Conservation (phyloP, 306 rosid species). For the Fragaria ananassa region DNA sequence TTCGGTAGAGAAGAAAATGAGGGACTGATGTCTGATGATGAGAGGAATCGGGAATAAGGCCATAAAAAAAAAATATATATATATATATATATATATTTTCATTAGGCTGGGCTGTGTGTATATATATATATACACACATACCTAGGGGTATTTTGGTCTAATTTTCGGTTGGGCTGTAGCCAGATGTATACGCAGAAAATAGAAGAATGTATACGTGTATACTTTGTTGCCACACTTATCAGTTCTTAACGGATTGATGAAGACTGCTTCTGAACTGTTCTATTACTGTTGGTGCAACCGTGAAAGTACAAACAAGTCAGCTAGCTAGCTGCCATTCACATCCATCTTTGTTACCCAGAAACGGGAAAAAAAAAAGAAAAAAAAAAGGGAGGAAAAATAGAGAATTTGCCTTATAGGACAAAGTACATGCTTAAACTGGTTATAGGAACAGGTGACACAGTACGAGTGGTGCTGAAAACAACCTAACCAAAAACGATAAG, state of each 20-base stretch:
- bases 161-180: too few species aligned
- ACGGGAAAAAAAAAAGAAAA: neutral
- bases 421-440: conserved; percentile 19
- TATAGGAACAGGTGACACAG: conserved; percentile 17
- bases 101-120: too few species aligned
- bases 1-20: too few species aligned
- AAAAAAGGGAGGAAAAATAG: neutral
- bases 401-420: conserved; percentile 39
- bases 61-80: too few species aligned
- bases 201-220: neutral
- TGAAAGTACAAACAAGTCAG: neutral
- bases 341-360: conserved; percentile 15
- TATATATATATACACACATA: too few species aligned
- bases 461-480: conserved; percentile 22
- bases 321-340: neutral
- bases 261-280: neutral
- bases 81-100: too few species aligned
- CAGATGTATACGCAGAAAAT: neutral
- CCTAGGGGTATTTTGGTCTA: too few species aligned
- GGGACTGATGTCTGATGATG: too few species aligned
- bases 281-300: neutral
- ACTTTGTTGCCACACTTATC: neutral
- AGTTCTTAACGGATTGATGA: neutral
- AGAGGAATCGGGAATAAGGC: too few species aligned
- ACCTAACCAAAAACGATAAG: conserved; percentile 18